Base-by-base conservation (phyloP, 805 yeast genomes). In the Ogataea haglerorum region DNA sequence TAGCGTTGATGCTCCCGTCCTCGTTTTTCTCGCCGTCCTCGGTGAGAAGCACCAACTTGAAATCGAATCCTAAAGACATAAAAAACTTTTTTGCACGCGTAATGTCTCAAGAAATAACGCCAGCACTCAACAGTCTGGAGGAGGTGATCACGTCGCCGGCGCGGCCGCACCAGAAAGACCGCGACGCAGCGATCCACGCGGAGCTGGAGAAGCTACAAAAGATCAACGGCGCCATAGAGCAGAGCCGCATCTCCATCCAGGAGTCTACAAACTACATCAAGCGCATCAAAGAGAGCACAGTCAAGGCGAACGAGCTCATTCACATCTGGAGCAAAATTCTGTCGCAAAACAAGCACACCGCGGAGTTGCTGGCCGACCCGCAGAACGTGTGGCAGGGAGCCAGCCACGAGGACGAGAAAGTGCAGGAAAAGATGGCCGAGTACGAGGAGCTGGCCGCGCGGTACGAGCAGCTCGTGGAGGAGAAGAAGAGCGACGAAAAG, bases 261-360 rank as follows among this genome's bases (percentile, higher is more conserved):
- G 51, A 47, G 34, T 45, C 52, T 6, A 36, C 48, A 9, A 43
- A 37, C 27, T 42, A 54, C 29, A 40, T 54, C 23, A 29, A 32
- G 8, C 32, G 48, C 12, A 41, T 54, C 32, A 42, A 44, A 19
- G 47, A 48, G 10, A 38, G 53, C 22, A 44, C 49, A 4, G 32
- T 40, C 17, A 51, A 49, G 24, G 47, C 57, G 8, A 48, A 48
- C 36, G 47, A 65, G 18, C 61, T 81, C 18, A 58, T 81, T 17
- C 80, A 75, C 42, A 68, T 77, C 16, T 81, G 85, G 85, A 70
- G 76, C 38, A 67, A 72, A 46, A 78, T 81, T 35, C 68, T 80
- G 15, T 78, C 83, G 12, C 85, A 80, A 51, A 75, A 83, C 16
- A 72, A 73, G 25, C 75, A 77, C 51, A 73, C 81, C 4, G 64